These are phyloP conservation scores for Penicillium sp. DNA, from an alignment of 2,329 filamentous ascomycete genomes.

Conservation along the genomic window DNA sequence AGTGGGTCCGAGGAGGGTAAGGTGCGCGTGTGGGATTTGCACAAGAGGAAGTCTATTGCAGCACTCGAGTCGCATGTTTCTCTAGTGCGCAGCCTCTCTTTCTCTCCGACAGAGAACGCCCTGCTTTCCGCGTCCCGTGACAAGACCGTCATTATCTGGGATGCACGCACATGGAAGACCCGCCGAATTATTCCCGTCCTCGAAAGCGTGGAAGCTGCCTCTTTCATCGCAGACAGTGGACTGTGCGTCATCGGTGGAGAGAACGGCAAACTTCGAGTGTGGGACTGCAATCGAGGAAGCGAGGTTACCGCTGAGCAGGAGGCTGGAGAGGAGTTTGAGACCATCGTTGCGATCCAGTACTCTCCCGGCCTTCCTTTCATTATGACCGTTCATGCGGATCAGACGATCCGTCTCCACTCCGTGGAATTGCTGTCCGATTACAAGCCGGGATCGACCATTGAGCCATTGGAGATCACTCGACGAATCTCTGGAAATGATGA, in stretches of 20 bases:
- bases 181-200: conserved; percentile 81
- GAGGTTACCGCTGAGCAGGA: conserved; percentile 80
- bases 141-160: conserved; percentile 93
- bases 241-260: conserved; percentile 85
- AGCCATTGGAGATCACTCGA: conserved; percentile 67
- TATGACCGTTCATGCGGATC: conserved; percentile 84
- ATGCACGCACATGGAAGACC: conserved; percentile 81
- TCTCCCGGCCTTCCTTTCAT: conserved; percentile 70
- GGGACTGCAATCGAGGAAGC: conserved; percentile 76
- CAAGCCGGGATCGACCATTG: conserved; percentile 55
- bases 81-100: conserved; percentile 87
- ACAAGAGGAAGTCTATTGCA: conserved; percentile 78
- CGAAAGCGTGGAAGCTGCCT: conserved; percentile 82
- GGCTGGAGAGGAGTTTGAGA: conserved; percentile 63
- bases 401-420: conserved; percentile 80
- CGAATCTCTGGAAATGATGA: conserved; percentile 96
- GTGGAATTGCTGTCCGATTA: conserved; percentile 45
- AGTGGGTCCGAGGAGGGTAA: conserved; percentile 95
- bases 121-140: conserved; percentile 87
- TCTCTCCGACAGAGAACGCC: conserved; percentile 73
- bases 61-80: conserved; percentile 92
- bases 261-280: conserved; percentile 80
- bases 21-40: conserved; percentile 87
- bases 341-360: conserved; percentile 75
- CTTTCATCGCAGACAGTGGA: conserved; percentile 74